A percentile compares a stretch with the other conserved stretches of the same genome.
These are phyloP conservation scores for Trichoderma koningii DNA, from an alignment of 2,329 filamentous ascomycete genomes.

Conservation along the genomic window DNA sequence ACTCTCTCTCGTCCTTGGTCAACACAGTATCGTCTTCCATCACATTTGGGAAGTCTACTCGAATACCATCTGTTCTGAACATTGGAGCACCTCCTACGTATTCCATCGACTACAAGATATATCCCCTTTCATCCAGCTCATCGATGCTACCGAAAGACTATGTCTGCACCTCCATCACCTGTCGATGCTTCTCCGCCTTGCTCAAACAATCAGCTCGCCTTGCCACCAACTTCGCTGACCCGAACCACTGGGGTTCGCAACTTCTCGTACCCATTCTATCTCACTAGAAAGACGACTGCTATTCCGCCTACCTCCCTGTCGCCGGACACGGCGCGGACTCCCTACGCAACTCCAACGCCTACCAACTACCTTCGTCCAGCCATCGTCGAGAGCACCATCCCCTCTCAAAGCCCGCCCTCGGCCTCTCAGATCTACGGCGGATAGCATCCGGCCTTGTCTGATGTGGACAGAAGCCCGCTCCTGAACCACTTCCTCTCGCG, in stretches of 20 bases:
- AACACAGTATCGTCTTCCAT: background rate
- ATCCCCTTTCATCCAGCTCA: background rate
- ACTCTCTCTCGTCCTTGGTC: background rate
- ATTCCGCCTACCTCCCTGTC: background rate
- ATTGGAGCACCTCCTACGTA: background rate
- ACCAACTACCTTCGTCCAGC: background rate
- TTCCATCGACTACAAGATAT: background rate
- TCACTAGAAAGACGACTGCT: conserved; percentile 10
- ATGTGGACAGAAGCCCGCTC: conserved; percentile 20
- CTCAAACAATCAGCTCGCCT: conserved; percentile 13
- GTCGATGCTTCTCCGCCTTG: conserved; percentile 19
- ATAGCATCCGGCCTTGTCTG: conserved; percentile 25
- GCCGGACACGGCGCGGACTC: background rate
- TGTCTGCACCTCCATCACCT: conserved; percentile 27
- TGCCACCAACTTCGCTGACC: background rate
- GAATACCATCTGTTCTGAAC: background rate
- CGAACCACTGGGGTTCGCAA: conserved; percentile 29
- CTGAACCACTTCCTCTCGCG: conserved; percentile 13
- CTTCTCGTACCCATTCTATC: conserved; percentile 33
- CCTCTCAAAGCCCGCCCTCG: conserved; percentile 4
- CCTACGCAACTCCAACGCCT: conserved; percentile 4
- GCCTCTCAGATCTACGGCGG: conserved; percentile 22
- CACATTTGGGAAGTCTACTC: background rate
- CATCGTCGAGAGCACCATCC: background rate
- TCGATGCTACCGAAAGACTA: conserved; percentile 20